These are phyloP conservation scores for Leccinum truebloodii DNA, from an alignment of 768 basidiomycete genomes.

Conservation along the genomic window DNA sequence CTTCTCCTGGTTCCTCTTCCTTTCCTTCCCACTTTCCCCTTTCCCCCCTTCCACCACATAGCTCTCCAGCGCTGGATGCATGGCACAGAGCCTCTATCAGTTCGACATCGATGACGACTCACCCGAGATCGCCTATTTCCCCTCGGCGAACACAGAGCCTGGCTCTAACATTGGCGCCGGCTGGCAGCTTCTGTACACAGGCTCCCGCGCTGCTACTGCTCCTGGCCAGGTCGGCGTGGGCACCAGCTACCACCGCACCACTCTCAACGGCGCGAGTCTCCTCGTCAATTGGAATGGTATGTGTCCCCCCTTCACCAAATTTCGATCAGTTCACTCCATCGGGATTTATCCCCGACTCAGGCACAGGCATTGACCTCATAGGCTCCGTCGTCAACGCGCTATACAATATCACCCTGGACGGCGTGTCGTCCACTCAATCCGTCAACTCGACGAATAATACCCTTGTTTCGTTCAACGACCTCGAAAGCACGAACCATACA, in stretches of 20 bases:
- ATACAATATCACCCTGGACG: constrained; percentile 58
- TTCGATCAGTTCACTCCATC: constrained; percentile 4
- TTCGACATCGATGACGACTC: constrained; percentile 68
- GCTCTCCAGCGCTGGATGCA: constrained; percentile 32
- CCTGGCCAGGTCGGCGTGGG: constrained; percentile 53
- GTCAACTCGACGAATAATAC: constrained; percentile 35
- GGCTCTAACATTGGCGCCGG: constrained; percentile 51
- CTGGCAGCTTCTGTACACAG: constrained; percentile 67
- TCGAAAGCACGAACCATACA: constrained; percentile 52
- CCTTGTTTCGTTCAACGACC: constrained; percentile 50
- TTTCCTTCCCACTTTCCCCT: constrained; percentile 17
- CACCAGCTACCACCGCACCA: constrained; percentile 63
- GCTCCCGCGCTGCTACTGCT: constrained; percentile 46
- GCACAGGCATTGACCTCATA: constrained; percentile 61
- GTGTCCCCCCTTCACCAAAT: constrained; percentile 13
- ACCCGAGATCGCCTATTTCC: constrained; percentile 60
- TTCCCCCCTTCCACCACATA: constrained; percentile 5
- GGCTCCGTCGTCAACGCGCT: constrained; percentile 49
- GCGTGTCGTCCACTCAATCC: constrained; percentile 29
- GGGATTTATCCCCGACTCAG: constrained; percentile 35
- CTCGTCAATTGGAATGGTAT: constrained; percentile 63
- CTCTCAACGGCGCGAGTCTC: constrained; percentile 55
- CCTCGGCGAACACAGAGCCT: constrained; percentile 56
- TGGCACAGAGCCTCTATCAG: constrained; percentile 29
- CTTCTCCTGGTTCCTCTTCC: constrained; percentile 1